Evolutionary conservation across 2,329 filamentous ascomycete genomes (phyloP), one percentile per base, ranked within the genome.

Genomic region (Ustulina deusta): DNA sequence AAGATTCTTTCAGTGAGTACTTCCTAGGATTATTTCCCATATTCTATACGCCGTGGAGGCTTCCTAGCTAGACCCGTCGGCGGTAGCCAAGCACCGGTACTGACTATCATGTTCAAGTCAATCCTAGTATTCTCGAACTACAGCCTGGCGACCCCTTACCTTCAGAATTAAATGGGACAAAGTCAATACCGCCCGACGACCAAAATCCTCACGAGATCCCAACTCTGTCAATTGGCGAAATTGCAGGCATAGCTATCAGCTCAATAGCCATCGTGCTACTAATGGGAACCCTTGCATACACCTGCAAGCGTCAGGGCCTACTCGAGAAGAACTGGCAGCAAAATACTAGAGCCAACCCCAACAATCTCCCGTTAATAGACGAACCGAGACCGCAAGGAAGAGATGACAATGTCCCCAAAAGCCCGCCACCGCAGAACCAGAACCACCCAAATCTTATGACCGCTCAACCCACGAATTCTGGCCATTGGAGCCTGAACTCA

Each of bases 211-310:
- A 52, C 5, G 34, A 42, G 15, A 34, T n/a, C 17, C 20, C 25
- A 75, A 74, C 6, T 63, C 74, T 83, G 6, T 79, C 80, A 36
- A 62, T 76, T 0, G 87, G 87, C 3, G 85, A 84, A 2, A 90
- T 90, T 32, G 87, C 86, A 0, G 89, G 88, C 4, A 89, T 91
- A 34, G 82, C 81, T 0, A 80, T 91, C 40, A 87, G 87, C 27
- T 78, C 76, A 0, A 79, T 83, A 0, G 84, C 82, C 1, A 78
- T 84, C 1, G 60, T 86, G 3, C 67, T 82, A 20, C 69, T 84
- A 0, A 83, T 81, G 10, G 79, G 83, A 9, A 79, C 76, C 0
- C 73, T 89, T 6, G 72, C 88, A 58, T 86, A 85, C 59, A 72
- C 86, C 51, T 85, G 81, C 60, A 42, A 83, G 84, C 17, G 78